Percentiles rank a stretch among this genome's conserved stretches.
These are phyloP conservation scores for Dichomitus squalens DNA, from an alignment of 1,284 basidiomycete genomes.

Conservation along the genomic window DNA sequence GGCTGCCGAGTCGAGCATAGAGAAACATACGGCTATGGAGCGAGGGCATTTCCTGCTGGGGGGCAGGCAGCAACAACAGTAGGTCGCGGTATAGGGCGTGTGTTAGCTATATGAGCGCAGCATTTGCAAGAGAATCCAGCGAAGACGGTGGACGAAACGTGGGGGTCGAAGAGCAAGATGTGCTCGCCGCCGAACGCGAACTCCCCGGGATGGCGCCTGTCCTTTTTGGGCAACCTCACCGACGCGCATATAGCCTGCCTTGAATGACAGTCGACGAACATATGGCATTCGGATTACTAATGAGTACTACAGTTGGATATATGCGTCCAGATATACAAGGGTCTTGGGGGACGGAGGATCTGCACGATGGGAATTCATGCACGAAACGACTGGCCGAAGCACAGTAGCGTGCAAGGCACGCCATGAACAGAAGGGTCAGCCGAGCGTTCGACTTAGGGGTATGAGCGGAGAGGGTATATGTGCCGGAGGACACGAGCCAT, in stretches of 20 bases:
- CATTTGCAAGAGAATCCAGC: constrained; percentile 4
- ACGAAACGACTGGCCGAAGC: no score
- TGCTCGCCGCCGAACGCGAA: not conserved
- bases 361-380: no score
- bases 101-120: constrained; percentile 17
- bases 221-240: not conserved
- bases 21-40: constrained; percentile 13
- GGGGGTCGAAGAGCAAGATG: not conserved
- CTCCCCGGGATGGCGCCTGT: not conserved
- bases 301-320: no score
- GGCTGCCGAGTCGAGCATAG: constrained; percentile 1
- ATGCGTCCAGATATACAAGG: no score
- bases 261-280: no score
- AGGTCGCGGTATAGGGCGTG: constrained; percentile 4
- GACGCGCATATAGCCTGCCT: not conserved
- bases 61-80: not conserved
- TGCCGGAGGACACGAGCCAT: not conserved
- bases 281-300: no score
- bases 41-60: constrained; percentile 16
- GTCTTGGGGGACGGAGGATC: no score
- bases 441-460: constrained; percentile 3
- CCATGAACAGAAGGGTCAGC: not conserved
- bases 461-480: constrained; percentile 19
- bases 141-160: not conserved
- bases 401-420: not conserved